These are phyloP conservation scores for Collybiopsis confluens DNA, from an alignment of 768 basidiomycete genomes.

Conservation along the genomic window DNA sequence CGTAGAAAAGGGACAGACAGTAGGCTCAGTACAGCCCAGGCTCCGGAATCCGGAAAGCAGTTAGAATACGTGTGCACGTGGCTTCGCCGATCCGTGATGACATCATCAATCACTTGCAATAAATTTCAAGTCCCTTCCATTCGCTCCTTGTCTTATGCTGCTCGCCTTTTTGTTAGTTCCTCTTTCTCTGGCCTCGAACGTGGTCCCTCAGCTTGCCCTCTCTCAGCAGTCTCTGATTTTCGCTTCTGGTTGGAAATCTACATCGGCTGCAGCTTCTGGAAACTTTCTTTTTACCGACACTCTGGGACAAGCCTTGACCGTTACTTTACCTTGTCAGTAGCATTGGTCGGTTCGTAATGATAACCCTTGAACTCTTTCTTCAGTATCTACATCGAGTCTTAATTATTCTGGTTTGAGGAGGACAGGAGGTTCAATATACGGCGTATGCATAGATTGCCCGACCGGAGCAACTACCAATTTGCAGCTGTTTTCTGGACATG, in stretches of 20 bases:
- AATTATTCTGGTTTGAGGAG: conserved; percentile 24
- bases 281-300: conserved; percentile 13
- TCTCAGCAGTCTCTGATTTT: conserved; percentile 14
- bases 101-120: not conserved
- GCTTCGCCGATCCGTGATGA: conserved; percentile 5
- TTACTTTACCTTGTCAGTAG: conserved; percentile 23
- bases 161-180: not conserved
- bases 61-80: not conserved
- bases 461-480: conserved; percentile 6
- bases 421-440: conserved; percentile 21
- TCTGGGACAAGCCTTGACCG: conserved; percentile 15
- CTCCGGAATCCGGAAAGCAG: no score
- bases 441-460: conserved; percentile 25
- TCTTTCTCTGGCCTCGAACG: conserved; percentile 11
- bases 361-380: not conserved
- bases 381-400: conserved; percentile 21
- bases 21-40: not conserved
- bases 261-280: conserved; percentile 3
- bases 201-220: conserved; percentile 11
- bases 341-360: not conserved
- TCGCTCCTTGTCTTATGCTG: not conserved
- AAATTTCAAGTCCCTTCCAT: not conserved
- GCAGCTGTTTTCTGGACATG: conserved; percentile 17
- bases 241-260: conserved; percentile 17
- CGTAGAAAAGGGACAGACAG: not conserved